Base-by-base conservation (phyloP, 2,329 filamentous ascomycete genomes). In the Diaporthe australafricana region DNA sequence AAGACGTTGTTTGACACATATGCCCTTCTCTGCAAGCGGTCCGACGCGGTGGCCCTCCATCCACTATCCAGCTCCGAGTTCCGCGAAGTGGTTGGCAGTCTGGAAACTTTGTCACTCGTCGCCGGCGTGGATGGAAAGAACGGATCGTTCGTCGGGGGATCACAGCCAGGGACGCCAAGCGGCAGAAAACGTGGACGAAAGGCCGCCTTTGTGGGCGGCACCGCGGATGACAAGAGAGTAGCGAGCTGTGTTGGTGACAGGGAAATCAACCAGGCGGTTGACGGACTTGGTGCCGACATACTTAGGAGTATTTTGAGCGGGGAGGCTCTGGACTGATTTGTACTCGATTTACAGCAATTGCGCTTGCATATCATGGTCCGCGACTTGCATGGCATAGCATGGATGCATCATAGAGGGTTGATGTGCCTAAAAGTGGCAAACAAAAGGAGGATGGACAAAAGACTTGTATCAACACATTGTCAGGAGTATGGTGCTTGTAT, bases 31-130 rank as follows among this genome's bases (percentile, higher is more conserved):
- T 99, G 96, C 83, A 96, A 91, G 71, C 90, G 91, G 45, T 96
- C 98, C 77, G 72, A 73, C 20, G 72, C 72, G 8, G 93, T 95
- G n/a, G 87, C 97, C 12, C 88, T 99, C 2, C 95, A 98, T 76
- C 94, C 96, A 0, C 88, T 99, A 2, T 96, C 94, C 1, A 93
- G 90, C 78, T 96, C 94, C 6, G 96, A 99, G 81, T 99, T 99
- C 81, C 91, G 95, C 71, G 96, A 99, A 81, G 95, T 99, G 6
- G 87, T 98, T 25, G 91, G 93, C 45, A 97, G 94, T 76, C 83
- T 99, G 67, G 96, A 99, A 84, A 96, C 95, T 0, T 84, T 98
- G 57, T 95, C 94, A 1, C 85, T 98, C 27, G 87, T 98, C 7
- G 92, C 80, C 82, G 92, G 83, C 78, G 93, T 84, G 79, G 94